A percentile compares a stretch with the other conserved stretches of the same genome.
Evolutionary conservation across 148 eudicot species (phyloP).

Genomic region (Rhododendron griersonianum): DNA sequence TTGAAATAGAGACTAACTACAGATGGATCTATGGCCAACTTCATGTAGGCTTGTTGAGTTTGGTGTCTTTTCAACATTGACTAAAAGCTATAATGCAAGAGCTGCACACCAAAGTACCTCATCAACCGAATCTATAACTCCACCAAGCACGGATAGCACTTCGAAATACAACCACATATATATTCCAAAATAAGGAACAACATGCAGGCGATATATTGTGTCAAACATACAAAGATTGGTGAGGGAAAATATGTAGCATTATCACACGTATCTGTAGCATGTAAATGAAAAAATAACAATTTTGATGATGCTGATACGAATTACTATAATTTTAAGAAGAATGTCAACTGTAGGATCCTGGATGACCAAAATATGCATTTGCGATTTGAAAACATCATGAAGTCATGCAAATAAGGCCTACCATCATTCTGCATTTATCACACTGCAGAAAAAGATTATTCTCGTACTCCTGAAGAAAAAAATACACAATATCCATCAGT

Average conservation of each 20-base stretch:
- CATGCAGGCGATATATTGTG: background rate
- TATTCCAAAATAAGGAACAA: background rate
- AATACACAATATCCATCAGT: conserved; percentile 15
- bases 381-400: background rate
- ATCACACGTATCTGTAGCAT: background rate
- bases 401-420: conserved; percentile 20
- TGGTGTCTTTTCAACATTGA: background rate
- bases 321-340: background rate
- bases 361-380: background rate
- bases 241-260: background rate
- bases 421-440: conserved; percentile 99
- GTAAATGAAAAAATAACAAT: background rate
- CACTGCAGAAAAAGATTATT: conserved; percentile 95
- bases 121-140: background rate
- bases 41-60: background rate
- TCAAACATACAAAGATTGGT: background rate
- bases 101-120: background rate
- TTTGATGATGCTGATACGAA: background rate
- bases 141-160: background rate
- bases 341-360: background rate
- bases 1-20: background rate
- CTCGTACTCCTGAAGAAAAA: conserved; percentile 74
- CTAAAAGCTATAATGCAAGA: background rate
- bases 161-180: background rate
- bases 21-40: background rate